Evolutionary conservation across 306 rosid species (phyloP), one percentile per base, ranked within the genome.

Genomic region (Adenanthera pavonina): DNA sequence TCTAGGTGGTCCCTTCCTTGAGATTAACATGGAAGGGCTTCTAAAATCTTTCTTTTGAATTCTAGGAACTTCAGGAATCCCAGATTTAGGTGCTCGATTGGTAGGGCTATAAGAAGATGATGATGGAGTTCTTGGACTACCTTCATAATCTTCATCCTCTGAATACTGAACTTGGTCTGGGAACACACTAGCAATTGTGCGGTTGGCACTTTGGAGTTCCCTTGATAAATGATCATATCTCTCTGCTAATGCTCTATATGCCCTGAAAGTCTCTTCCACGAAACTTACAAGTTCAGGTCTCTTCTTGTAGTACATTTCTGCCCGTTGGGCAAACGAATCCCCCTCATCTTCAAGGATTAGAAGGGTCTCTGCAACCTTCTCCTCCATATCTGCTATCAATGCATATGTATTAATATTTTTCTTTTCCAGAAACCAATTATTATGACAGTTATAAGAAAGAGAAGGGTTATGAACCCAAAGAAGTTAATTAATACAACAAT

Each of bases 181-280:
- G 75, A 86, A 96, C 16, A 84, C 91, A 10, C 92, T 89, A 20
- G 97, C 98, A 82, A 96, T 89, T 41, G 98, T 96, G 72, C 94
- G 94, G 87, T 96, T 96, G 7, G 99, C 99, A 9, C 92, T 89
- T 86, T 96, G 97, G 25, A 93, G 89, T 73, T 96, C 97, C 76
- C 71, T 91, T 33, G 99, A 96, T 47, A 96, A 74, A 81, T 84
- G 89, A 65, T 96, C 98, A 61, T 89, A 96, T 83, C 92, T 86
- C 76, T 96, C 98, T 67, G 94, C 97, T 62, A 96, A 80, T 65
- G 94, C 87, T 86, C 90, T 86, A 46, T 96, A 96, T n/a, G 98
- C 93, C 76, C 92, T 75, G 61, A 87, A 93, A 0, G 92, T 52
- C 57, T 96, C 99, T 86, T 93, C 91, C 8, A 91, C 93, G 36